Conservation (phyloP, 108 stramenopile genomes). For the Pseudonitzschia multiseries region DNA sequence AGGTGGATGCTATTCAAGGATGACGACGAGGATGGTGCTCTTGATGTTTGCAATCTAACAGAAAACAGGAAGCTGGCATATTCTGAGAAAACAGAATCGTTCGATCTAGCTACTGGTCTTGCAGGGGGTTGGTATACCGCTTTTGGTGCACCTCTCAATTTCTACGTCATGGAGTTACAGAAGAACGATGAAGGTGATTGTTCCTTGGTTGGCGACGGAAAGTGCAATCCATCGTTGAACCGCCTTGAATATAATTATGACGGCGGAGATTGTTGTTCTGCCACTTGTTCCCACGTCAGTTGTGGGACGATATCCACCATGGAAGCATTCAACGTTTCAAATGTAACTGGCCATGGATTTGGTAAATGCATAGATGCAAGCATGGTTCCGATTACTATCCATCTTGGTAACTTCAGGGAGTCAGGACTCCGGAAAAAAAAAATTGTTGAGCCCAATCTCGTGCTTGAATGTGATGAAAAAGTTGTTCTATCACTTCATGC, state of each 20-base stretch:
- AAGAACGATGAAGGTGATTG: not conserved
- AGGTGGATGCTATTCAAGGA: not conserved
- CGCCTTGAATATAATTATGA: not conserved
- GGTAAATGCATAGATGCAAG: not conserved
- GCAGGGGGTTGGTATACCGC: not conserved
- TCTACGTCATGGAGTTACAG: not conserved
- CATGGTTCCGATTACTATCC: conserved; percentile 3
- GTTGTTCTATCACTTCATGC: not conserved
- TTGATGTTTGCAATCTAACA: no score
- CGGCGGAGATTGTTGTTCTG: conserved; percentile 10
- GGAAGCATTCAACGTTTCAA: not conserved
- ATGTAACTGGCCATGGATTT: not conserved
- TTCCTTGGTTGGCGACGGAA: not conserved
- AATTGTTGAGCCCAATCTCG: not conserved
- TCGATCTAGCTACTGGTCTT: not conserved
- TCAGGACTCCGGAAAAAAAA: not conserved
- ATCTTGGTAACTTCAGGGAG: not conserved
- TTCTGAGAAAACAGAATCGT: not conserved
- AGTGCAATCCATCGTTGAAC: conserved; percentile 1
- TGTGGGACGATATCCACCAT: not conserved
- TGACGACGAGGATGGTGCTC: not conserved
- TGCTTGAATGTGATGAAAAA: not conserved
- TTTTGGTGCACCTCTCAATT: not conserved
- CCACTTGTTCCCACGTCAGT: not conserved
- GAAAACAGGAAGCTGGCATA: not conserved